These are phyloP conservation scores for Austroboletus eburneus DNA, from an alignment of 768 basidiomycete genomes.

Conservation along the genomic window DNA sequence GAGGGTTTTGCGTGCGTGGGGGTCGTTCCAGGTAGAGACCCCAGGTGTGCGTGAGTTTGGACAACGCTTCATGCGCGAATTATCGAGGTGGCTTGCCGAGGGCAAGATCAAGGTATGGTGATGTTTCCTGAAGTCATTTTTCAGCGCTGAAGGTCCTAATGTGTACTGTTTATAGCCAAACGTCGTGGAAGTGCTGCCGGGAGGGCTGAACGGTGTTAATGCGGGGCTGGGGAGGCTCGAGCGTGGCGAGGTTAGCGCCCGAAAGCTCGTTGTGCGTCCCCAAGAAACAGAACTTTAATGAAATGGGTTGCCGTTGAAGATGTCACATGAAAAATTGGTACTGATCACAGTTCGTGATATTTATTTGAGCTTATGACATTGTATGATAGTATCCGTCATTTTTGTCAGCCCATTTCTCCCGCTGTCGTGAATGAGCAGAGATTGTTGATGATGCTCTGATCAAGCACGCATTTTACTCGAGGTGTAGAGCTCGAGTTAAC, in stretches of 20 bases:
- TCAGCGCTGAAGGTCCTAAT: neutral
- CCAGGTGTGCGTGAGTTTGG: conserved; percentile 6
- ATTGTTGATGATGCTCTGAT: too few species aligned
- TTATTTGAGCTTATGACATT: too few species aligned
- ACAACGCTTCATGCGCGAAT: conserved; percentile 5
- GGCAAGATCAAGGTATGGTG: conserved; percentile 14
- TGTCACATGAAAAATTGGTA: too few species aligned
- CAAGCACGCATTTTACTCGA: too few species aligned
- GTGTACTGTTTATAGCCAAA: conserved; percentile 29
- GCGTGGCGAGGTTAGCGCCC: conserved; percentile 31
- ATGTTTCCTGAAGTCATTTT: neutral
- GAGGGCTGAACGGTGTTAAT: conserved; percentile 33
- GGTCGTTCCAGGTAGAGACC: neutral
- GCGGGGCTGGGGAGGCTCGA: conserved; percentile 30
- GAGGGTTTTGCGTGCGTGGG: conserved; percentile 1
- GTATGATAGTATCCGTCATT: too few species aligned
- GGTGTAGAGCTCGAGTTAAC: too few species aligned
- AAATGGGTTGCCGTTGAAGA: too few species aligned
- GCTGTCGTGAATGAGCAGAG: too few species aligned
- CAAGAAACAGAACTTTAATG: too few species aligned
- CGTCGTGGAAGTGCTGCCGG: conserved; percentile 34
- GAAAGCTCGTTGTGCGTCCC: conserved; percentile 36
- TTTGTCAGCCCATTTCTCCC: too few species aligned
- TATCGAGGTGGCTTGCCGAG: conserved; percentile 16
- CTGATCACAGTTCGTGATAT: too few species aligned